A percentile compares a stretch with the other conserved stretches of the same genome.
Conservation (phyloP, 2,329 filamentous ascomycete genomes). For the Aaosphaeria arxii region DNA sequence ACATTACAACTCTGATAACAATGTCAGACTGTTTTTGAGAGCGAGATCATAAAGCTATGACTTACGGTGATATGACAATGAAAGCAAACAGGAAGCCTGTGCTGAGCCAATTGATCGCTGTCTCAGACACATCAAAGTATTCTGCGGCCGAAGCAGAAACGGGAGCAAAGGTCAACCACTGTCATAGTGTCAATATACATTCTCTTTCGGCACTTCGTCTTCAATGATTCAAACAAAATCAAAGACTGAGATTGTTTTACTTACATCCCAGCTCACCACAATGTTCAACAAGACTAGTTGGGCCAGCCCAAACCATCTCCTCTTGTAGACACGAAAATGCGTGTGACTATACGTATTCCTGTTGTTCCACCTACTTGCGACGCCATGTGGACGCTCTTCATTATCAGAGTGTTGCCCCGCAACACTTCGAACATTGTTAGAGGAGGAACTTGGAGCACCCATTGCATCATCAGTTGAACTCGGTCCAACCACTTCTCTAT, state of each 20-base stretch:
- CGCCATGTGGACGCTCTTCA: background rate
- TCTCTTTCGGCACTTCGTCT: background rate
- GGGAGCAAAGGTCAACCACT: slow-evolving; percentile 93
- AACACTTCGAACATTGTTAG: too few species aligned
- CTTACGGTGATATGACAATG: slow-evolving; percentile 64
- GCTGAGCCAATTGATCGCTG: slow-evolving; percentile 87
- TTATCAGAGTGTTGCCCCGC: background rate
- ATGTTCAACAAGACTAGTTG: slow-evolving; percentile 88
- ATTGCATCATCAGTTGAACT: too few species aligned
- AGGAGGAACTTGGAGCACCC: too few species aligned
- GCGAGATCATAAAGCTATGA: slow-evolving; percentile 8
- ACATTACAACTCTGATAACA: slow-evolving; percentile 56
- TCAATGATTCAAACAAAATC: background rate
- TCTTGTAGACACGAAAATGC: slow-evolving; percentile 65
- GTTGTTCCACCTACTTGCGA: slow-evolving; percentile 3
- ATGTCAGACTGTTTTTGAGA: slow-evolving; percentile 1
- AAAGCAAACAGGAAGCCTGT: slow-evolving; percentile 87
- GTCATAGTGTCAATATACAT: slow-evolving; percentile 4
- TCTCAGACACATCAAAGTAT: slow-evolving; percentile 74
- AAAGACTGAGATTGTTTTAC: slow-evolving; percentile 37
- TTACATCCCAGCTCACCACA: slow-evolving; percentile 91
- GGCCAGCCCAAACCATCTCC: slow-evolving; percentile 82
- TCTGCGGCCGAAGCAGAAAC: slow-evolving; percentile 69
- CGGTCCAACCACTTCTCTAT: too few species aligned
- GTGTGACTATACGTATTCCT: slow-evolving; percentile 24